phyloP scores from a whole-genome alignment of 345 rosid species.

The Citrus sp. region DNA sequence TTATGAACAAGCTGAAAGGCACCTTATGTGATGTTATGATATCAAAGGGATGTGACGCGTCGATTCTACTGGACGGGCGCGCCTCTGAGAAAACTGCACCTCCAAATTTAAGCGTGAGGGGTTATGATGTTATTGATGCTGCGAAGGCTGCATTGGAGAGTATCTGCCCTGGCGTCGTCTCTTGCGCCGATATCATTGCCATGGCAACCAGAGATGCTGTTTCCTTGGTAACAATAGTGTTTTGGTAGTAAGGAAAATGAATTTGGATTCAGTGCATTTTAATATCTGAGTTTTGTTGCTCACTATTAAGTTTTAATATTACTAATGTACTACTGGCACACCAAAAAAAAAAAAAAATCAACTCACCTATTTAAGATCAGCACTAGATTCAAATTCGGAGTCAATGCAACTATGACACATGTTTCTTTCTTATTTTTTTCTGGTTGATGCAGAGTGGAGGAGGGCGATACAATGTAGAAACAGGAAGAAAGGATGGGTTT shows the following conservation, averaged over 20 bases:
- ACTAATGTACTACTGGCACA: too few species aligned
- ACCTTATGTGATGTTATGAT: neutral
- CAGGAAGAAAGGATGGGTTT: constrained; percentile 63
- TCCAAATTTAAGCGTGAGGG: constrained; percentile 37
- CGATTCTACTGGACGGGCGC: constrained; percentile 32
- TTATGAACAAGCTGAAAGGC: too few species aligned
- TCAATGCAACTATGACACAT: too few species aligned
- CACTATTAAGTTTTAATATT: too few species aligned
- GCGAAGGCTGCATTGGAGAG: constrained; percentile 34
- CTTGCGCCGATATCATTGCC: constrained; percentile 60
- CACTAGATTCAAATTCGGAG: too few species aligned
- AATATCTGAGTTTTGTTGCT: too few species aligned
- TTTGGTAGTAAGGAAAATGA: too few species aligned
- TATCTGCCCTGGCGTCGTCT: constrained; percentile 44
- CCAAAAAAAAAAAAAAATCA: too few species aligned
- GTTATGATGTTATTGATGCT: constrained; percentile 34
- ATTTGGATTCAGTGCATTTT: too few species aligned
- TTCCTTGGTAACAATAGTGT: constrained; percentile 24
- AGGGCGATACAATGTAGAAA: constrained; percentile 46
- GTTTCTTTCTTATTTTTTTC: neutral
- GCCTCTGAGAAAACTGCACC: constrained; percentile 36
- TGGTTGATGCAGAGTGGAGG: constrained; percentile 33
- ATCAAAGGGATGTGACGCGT: constrained; percentile 47
- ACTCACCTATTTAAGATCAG: too few species aligned
- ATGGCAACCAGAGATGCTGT: constrained; percentile 69